phyloP scores from a whole-genome alignment of 345 rosid species.

The Dipteronia sinensis region DNA sequence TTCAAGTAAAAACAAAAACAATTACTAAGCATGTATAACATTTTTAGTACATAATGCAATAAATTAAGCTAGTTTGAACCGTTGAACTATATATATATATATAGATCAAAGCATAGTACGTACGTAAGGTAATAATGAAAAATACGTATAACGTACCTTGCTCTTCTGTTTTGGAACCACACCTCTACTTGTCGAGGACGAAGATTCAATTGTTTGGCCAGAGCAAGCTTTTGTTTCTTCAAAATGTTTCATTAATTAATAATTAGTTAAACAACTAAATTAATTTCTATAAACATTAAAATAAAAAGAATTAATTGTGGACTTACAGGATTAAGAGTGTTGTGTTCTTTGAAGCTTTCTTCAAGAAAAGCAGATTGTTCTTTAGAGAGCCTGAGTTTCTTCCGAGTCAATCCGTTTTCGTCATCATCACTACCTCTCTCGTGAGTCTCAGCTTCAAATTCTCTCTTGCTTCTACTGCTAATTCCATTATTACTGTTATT shows the following conservation, averaged over 20 bases:
- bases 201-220: conserved; percentile 86
- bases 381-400: conserved; percentile 90
- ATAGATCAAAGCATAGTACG: too few relatives aligned
- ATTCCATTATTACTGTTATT: conserved; percentile 25
- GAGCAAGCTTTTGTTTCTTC: conserved; percentile 80
- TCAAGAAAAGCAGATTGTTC: conserved; percentile 95
- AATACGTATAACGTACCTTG: conserved; percentile 49
- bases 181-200: conserved; percentile 97
- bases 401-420: conserved; percentile 83
- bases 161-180: conserved; percentile 98
- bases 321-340: conserved; percentile 84
- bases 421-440: conserved; percentile 78
- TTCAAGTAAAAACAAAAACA: too few relatives aligned
- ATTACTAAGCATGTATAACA: too few relatives aligned
- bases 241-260: neutral
- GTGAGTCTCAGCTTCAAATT: conserved; percentile 43
- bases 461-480: conserved; percentile 47
- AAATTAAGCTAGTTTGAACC: too few relatives aligned
- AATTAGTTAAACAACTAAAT: neutral
- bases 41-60: too few relatives aligned
- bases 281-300: neutral
- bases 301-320: too few relatives aligned
- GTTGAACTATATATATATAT: too few relatives aligned
- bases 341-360: conserved; percentile 90
- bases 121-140: too few relatives aligned